phyloP scores from a whole-genome alignment of 306 rosid genomes.

The Trichosanthes cucumerina region DNA sequence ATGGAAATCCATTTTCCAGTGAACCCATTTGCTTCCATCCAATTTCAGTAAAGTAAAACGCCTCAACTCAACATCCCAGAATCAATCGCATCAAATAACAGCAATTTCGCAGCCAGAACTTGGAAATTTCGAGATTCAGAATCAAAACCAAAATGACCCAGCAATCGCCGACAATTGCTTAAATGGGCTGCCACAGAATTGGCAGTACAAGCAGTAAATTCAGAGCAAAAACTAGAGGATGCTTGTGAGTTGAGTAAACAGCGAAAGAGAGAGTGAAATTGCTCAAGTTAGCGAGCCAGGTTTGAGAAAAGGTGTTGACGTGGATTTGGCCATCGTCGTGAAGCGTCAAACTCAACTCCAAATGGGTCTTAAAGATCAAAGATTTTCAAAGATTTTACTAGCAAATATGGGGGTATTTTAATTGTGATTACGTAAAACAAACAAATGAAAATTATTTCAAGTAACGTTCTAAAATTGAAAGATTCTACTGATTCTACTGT shows the following conservation, averaged over 20 bases:
- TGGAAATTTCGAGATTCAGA: not conserved
- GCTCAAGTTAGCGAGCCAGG: constrained; percentile 1
- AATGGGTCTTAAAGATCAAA: not conserved
- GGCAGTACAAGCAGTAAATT: constrained; percentile 7
- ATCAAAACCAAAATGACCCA: not conserved
- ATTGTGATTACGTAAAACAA: not conserved
- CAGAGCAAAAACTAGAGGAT: constrained; percentile 11
- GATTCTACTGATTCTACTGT: too few species aligned
- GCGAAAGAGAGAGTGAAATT: not conserved
- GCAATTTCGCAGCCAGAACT: not conserved
- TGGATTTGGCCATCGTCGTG: constrained; percentile 8
- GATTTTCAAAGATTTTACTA: constrained; percentile 10
- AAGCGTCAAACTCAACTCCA: not conserved
- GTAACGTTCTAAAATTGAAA: not conserved
- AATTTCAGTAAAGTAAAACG: constrained; percentile 14
- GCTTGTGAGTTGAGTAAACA: constrained; percentile 22
- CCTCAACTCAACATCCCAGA: not conserved
- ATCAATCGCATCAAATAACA: not conserved
- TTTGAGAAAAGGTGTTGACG: constrained; percentile 19
- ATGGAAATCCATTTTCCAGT: constrained; percentile 48
- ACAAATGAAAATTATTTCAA: not conserved
- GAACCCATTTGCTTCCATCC: constrained; percentile 94
- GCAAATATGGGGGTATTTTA: not conserved
- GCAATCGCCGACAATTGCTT: not conserved
- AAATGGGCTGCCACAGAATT: not conserved